These are phyloP conservation scores for Rehmannia glutinosa DNA, from an alignment of 257 asterid genomes.

Conservation along the genomic window DNA sequence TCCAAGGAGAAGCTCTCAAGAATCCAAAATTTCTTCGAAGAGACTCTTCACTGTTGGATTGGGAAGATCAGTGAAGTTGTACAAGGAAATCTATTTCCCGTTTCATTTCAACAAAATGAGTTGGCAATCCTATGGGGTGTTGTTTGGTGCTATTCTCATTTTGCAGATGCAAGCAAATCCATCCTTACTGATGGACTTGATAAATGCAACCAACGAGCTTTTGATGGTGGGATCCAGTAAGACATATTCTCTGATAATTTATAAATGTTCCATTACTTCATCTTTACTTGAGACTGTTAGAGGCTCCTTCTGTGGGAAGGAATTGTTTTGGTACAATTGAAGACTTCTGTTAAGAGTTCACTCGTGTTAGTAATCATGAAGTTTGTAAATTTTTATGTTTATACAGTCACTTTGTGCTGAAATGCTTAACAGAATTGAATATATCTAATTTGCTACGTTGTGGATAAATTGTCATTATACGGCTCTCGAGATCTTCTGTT, in stretches of 20 bases:
- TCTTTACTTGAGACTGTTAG: neutral
- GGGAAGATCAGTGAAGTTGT: constrained; percentile 33
- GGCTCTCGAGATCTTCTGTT: neutral
- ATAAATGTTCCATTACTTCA: neutral
- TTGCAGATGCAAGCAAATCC: constrained; percentile 39
- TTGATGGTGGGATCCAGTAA: constrained; percentile 54
- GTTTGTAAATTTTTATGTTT: constrained; percentile 1
- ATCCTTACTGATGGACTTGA: constrained; percentile 54
- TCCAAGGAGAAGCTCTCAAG: constrained; percentile 37
- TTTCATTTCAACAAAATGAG: constrained; percentile 36
- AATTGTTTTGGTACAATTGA: constrained; percentile 5
- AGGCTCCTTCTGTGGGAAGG: neutral
- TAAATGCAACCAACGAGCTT: constrained; percentile 63
- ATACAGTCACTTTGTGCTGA: no score
- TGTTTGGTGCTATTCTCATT: constrained; percentile 57
- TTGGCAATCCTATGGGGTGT: constrained; percentile 84
- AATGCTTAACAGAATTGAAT: neutral
- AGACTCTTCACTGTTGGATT: constrained; percentile 49
- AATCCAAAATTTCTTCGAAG: constrained; percentile 35
- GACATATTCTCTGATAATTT: constrained; percentile 22
- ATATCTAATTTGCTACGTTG: neutral
- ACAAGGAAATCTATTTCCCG: constrained; percentile 26
- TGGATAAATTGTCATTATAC: neutral
- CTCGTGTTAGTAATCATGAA: neutral
- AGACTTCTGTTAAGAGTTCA: neutral